These are phyloP conservation scores for Butyriboletus appendiculatus DNA, from an alignment of 1,284 basidiomycete species.

Conservation along the genomic window DNA sequence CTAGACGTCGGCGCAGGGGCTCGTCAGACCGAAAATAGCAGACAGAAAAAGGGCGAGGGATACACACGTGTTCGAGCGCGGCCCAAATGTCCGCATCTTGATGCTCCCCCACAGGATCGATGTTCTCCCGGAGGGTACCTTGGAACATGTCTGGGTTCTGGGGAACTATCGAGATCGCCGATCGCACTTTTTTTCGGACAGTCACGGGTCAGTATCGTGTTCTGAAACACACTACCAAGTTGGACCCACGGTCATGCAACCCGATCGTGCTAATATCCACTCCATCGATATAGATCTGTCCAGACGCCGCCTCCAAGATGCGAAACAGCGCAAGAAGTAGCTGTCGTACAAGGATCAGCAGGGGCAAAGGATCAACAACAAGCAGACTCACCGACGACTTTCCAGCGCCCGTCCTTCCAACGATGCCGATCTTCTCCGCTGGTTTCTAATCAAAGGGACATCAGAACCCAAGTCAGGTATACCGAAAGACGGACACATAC, in stretches of 20 bases:
- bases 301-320: slow-evolving; percentile 81
- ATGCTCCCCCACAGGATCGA: slow-evolving; percentile 74
- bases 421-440: slow-evolving; percentile 83
- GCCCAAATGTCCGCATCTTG: slow-evolving; percentile 83
- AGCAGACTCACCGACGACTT: slow-evolving; percentile 72
- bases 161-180: slow-evolving; percentile 86
- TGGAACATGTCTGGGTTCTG: slow-evolving; percentile 84
- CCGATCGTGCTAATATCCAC: slow-evolving; percentile 85
- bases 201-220: not conserved
- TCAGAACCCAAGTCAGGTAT: slow-evolving; percentile 22
- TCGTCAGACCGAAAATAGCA: not conserved
- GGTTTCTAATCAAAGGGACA: slow-evolving; percentile 47
- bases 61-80: slow-evolving; percentile 69
- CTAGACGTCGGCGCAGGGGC: slow-evolving; percentile 29
- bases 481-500: slow-evolving; percentile 38
- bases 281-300: slow-evolving; percentile 82
- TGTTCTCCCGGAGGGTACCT: slow-evolving; percentile 83
- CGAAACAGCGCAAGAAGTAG: slow-evolving; percentile 71
- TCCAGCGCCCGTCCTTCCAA: slow-evolving; percentile 91
- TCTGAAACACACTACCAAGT: not conserved
- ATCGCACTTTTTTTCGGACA: slow-evolving; percentile 54
- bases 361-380: fast-evolving
- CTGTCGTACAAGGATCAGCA: slow-evolving; percentile 31
- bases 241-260: slow-evolving; percentile 68
- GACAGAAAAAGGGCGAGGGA: slow-evolving; percentile 1